Base-by-base conservation (phyloP, 169 alveolate species). In the Theileria orientalis region DNA sequence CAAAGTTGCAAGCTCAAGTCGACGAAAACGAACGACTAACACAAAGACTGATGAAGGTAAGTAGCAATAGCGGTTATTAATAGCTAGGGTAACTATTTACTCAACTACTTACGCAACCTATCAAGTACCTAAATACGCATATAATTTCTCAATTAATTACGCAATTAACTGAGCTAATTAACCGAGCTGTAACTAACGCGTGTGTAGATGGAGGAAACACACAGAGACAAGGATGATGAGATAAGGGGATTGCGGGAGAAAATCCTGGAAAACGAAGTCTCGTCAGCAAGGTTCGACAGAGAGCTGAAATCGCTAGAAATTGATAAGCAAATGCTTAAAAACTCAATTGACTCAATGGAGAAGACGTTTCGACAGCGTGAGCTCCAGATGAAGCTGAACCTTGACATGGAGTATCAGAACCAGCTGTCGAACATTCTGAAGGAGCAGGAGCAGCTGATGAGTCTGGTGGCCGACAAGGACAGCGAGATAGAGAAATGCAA, bases 401-500 rank as follows among this genome's bases (percentile, higher is more conserved):
- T 78, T 14, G 86, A 78, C 54, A 70, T 52, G 56, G 83, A 78
- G 21, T 78, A 78, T 27, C 83, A 69, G 69, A 32, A 56, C 23
- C 82, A 78, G 40, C 29, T 59, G 6, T 23, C 56, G 67, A 37
- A 52, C 30, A 27, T 78, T 21, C 56, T 70, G 23, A 74, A 67
- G 13, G 75, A 78, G 41, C 37, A 64, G 9, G 86, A 78, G 19
- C 47, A 2, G 44, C 51, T 33, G 16, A 70, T 59, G 69, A 37
- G 40, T 40, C 56, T 49, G 32, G 37, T 59, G 0, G 75, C 0
- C 27, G 64, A 46, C 25, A 69, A 78, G 70, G 75, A 56, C 27
- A 30, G 27, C 13, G 76, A 78, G n/a, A 33, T 70, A 11, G 69
- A 61, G 41, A 51, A 78, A 23, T 21, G 68, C 33, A 59, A 27